Conservation (phyloP, 129 eudicot species). For the Flaveria robusta region DNA sequence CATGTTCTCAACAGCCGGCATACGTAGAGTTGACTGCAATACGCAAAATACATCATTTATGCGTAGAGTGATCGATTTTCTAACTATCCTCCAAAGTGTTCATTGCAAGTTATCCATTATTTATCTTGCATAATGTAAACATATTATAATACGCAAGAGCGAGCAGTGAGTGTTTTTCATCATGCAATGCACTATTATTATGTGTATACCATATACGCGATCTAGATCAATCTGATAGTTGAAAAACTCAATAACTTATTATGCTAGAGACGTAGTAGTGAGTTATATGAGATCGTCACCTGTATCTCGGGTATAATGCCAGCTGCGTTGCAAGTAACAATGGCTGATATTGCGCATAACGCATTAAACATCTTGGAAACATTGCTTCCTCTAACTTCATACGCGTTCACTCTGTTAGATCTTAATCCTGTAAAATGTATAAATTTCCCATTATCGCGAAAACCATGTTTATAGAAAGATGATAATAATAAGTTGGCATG, state of each 20-base stretch:
- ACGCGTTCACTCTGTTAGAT: constrained; percentile 32
- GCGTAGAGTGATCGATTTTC: neutral
- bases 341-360: constrained; percentile 61
- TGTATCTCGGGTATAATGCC: constrained; percentile 66
- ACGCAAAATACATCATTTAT: neutral
- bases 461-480: constrained; percentile 2
- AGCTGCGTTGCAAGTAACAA: constrained; percentile 49
- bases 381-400: constrained; percentile 43
- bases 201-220: no score
- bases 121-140: neutral
- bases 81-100: neutral
- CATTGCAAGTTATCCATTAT: neutral
- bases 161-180: no score
- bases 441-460: neutral
- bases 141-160: neutral
- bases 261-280: neutral
- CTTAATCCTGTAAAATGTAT: constrained; percentile 35
- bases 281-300: constrained; percentile 27
- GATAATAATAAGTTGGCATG: neutral
- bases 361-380: constrained; percentile 43
- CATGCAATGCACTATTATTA: no score
- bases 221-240: no score
- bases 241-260: no score
- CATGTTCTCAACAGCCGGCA: constrained; percentile 63
- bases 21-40: constrained; percentile 54